Conservation (phyloP, 306 rosid genomes). For the Corylus americana region DNA sequence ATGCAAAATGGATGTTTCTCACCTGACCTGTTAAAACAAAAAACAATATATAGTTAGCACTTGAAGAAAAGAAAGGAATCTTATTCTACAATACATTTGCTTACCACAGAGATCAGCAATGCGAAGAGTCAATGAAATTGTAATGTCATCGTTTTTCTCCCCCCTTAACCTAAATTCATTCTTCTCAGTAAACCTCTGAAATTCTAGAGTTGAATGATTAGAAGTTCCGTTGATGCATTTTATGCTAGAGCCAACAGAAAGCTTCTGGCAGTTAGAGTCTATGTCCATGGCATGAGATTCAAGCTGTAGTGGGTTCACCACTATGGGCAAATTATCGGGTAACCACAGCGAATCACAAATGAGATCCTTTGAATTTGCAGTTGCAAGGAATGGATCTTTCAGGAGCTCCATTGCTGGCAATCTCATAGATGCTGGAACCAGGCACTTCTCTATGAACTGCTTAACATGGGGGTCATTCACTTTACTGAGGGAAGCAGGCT, state of each 20-base stretch:
- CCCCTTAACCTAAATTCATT: slow-evolving; percentile 67
- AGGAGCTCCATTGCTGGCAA: slow-evolving; percentile 70
- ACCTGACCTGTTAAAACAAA: slow-evolving; percentile 53
- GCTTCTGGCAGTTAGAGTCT: slow-evolving; percentile 46
- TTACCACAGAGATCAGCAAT: slow-evolving; percentile 64
- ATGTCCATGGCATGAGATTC: slow-evolving; percentile 64
- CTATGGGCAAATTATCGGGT: slow-evolving; percentile 29
- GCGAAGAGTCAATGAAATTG: slow-evolving; percentile 54
- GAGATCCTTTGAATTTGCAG: slow-evolving; percentile 45
- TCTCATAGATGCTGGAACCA: slow-evolving; percentile 77
- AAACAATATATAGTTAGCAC: slow-evolving; percentile 8
- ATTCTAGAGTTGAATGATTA: slow-evolving; percentile 40
- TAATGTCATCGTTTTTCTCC: slow-evolving; percentile 45
- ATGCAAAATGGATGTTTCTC: slow-evolving; percentile 77
- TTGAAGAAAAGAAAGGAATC: neutral
- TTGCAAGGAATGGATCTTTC: slow-evolving; percentile 79
- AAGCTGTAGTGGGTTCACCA: slow-evolving; percentile 33
- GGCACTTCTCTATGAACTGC: slow-evolving; percentile 85
- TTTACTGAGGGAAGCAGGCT: slow-evolving; percentile 76
- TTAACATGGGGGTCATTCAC: slow-evolving; percentile 67
- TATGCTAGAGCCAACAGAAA: slow-evolving; percentile 39
- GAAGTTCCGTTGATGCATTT: slow-evolving; percentile 36
- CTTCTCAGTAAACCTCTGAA: slow-evolving; percentile 40
- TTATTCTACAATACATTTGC: slow-evolving; percentile 20
- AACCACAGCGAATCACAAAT: slow-evolving; percentile 12